These are phyloP conservation scores for Plantago lanceolata DNA, from an alignment of 305 asterid species.

Conservation along the genomic window DNA sequence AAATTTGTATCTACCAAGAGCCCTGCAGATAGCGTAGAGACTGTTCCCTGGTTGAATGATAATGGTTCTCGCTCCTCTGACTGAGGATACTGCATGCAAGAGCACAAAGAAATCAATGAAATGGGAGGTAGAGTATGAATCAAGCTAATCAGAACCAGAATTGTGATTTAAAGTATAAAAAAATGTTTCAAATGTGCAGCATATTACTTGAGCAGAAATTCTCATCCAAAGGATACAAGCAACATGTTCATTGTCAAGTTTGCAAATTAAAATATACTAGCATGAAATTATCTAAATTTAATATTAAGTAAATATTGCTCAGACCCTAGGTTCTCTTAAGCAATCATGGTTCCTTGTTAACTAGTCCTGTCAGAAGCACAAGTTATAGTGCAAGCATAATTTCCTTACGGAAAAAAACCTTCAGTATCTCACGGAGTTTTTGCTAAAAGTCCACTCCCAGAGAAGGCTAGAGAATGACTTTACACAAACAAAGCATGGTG, in stretches of 20 bases:
- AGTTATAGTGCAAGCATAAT: no score
- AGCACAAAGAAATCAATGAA: slow-evolving; percentile 7
- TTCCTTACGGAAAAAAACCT: no score
- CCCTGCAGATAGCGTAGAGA: slow-evolving; percentile 50
- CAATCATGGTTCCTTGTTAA: background rate
- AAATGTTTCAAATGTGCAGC: background rate
- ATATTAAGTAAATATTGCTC: background rate
- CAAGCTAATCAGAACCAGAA: background rate
- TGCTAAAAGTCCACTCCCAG: no score
- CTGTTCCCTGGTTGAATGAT: slow-evolving; percentile 46
- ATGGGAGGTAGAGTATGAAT: background rate
- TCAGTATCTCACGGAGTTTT: no score
- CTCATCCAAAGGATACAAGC: background rate
- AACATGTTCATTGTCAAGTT: background rate
- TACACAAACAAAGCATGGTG: no score
- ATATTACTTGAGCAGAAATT: background rate
- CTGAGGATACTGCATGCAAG: slow-evolving; percentile 57
- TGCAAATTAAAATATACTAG: background rate
- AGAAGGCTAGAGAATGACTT: no score
- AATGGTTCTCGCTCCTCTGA: slow-evolving; percentile 60
- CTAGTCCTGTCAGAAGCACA: no score
- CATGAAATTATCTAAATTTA: background rate
- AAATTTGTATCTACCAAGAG: slow-evolving; percentile 84
- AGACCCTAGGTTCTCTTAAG: background rate
- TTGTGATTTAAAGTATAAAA: background rate